A percentile compares a stretch with the other conserved stretches of the same genome.
Conservation (phyloP, 345 rosid species). For the Populus ilicifolia region DNA sequence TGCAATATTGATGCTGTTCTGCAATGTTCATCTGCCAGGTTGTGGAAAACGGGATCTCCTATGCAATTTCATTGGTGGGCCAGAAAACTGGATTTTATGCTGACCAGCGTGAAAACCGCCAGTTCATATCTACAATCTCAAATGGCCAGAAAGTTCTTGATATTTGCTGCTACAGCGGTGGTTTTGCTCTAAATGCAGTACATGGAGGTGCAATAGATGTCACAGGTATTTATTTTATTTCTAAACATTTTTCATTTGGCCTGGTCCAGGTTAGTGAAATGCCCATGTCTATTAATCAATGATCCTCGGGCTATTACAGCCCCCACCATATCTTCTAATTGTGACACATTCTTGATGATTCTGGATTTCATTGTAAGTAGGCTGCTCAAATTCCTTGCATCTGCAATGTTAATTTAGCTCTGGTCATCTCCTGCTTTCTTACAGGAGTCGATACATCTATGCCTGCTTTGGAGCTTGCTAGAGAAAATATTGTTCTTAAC, state of each 20-base stretch:
- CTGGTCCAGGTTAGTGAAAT: background rate
- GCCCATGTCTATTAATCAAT: background rate
- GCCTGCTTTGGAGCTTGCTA: conserved; percentile 86
- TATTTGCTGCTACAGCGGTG: conserved; percentile 87
- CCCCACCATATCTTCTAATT: background rate
- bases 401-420: background rate
- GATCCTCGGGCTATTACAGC: background rate
- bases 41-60: conserved; percentile 69
- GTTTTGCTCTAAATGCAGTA: conserved; percentile 74
- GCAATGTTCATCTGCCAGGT: conserved; percentile 37
- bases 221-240: conserved; percentile 35
- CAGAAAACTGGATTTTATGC: conserved; percentile 94
- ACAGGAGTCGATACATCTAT: conserved; percentile 80
- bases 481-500: conserved; percentile 71
- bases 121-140: conserved; percentile 65
- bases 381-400: background rate
- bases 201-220: conserved; percentile 66
- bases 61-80: conserved; percentile 63
- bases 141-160: conserved; percentile 71
- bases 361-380: background rate
- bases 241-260: background rate
- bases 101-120: conserved; percentile 76
- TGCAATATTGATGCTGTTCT: background rate
- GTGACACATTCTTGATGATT: background rate
- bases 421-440: conserved; percentile 4